Percentiles rank a stretch among this genome's conserved stretches.
These are phyloP conservation scores for Eucalyptus leucophloia DNA, from an alignment of 345 rosid genomes.

Conservation along the genomic window DNA sequence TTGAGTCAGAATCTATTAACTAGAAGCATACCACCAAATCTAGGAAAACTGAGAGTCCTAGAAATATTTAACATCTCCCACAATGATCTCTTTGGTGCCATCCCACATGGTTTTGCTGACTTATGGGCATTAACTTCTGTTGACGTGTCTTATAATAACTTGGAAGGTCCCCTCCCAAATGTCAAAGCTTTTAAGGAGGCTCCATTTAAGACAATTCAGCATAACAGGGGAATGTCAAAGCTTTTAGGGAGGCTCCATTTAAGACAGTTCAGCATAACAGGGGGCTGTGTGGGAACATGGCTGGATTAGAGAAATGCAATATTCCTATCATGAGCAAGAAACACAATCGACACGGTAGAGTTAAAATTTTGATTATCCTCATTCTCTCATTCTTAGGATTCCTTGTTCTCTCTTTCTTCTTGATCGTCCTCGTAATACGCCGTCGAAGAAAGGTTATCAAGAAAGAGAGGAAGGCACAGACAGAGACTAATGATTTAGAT, in stretches of 20 bases:
- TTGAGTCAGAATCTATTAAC: slow-evolving; percentile 1
- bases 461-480: background rate
- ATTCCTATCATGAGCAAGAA: background rate
- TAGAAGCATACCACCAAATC: background rate
- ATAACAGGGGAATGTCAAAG: background rate
- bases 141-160: slow-evolving; percentile 1
- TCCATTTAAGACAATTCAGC: background rate
- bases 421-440: background rate
- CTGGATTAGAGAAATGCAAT: background rate
- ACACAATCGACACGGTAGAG: too few species aligned
- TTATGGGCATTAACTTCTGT: background rate
- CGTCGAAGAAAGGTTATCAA: background rate
- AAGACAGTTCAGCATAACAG: background rate
- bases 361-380: background rate
- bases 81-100: slow-evolving; percentile 1
- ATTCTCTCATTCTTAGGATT: background rate
- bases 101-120: background rate
- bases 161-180: background rate
- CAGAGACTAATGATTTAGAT: background rate
- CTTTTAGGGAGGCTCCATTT: background rate
- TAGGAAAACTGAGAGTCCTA: background rate
- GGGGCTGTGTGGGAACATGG: background rate
- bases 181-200: background rate
- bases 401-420: background rate
- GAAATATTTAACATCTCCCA: slow-evolving; percentile 4